Evolutionary conservation across 257 asterid genomes (phyloP).

Genomic region (Salvia rosmarinus): DNA sequence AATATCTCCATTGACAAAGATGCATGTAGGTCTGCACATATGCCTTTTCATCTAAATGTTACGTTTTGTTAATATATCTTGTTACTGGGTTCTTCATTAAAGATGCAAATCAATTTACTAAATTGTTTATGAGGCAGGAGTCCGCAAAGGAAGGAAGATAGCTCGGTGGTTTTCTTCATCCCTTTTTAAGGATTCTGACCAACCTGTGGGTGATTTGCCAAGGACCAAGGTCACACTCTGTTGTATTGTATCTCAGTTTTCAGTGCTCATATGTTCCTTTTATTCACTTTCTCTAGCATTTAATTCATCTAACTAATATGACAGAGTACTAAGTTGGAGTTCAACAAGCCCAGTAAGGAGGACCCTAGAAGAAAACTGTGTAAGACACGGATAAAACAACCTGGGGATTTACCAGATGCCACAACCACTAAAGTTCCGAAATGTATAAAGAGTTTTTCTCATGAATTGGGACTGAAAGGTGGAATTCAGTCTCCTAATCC

Average conservation of each 20-base stretch:
- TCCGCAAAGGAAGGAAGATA: constrained; percentile 72
- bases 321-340: constrained; percentile 56
- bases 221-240: constrained; percentile 47
- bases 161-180: constrained; percentile 82
- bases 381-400: constrained; percentile 47
- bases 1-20: constrained; percentile 10
- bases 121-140: constrained; percentile 54
- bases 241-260: constrained; percentile 31
- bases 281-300: constrained; percentile 23
- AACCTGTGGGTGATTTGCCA: constrained; percentile 46
- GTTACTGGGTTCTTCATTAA: constrained; percentile 26
- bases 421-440: constrained; percentile 51
- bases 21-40: background rate
- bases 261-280: constrained; percentile 14
- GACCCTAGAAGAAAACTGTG: constrained; percentile 50
- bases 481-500: constrained; percentile 67
- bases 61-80: constrained; percentile 17
- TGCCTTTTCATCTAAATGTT: background rate
- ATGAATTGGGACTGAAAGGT: constrained; percentile 85
- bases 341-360: constrained; percentile 49
- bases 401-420: constrained; percentile 51
- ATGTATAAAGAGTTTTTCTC: constrained; percentile 86
- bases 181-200: constrained; percentile 64
- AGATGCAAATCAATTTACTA: constrained; percentile 23
- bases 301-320: constrained; percentile 37